These are phyloP conservation scores for Dimargaris verticillata DNA, from an alignment of 192 early-diverging fungal species.

Conservation along the genomic window DNA sequence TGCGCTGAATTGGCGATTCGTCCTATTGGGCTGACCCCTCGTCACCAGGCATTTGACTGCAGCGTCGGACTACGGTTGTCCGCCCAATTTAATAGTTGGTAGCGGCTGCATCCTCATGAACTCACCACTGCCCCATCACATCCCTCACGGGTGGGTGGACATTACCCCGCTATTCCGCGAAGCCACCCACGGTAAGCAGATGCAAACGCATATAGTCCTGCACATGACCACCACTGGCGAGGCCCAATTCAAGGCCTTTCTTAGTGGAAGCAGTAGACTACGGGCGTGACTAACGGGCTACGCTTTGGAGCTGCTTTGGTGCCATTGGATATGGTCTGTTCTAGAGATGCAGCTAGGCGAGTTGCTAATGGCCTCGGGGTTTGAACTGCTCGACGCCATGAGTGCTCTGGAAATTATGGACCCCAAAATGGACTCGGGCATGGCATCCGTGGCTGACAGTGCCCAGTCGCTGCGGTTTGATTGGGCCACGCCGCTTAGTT, in stretches of 20 bases:
- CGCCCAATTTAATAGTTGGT: too few species aligned
- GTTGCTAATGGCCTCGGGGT: neutral
- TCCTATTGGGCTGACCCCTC: too few species aligned
- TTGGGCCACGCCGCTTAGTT: neutral
- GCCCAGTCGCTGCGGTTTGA: neutral
- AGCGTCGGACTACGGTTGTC: too few species aligned
- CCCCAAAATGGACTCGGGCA: conserved; percentile 10
- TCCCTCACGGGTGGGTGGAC: too few species aligned
- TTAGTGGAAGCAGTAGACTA: neutral
- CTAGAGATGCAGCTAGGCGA: neutral
- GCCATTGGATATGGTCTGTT: neutral
- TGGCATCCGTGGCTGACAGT: neutral
- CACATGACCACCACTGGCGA: neutral
- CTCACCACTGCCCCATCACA: too few species aligned
- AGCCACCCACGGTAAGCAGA: too few species aligned
- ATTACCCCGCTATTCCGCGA: too few species aligned
- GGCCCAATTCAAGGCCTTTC: neutral
- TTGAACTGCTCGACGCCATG: conserved; percentile 11
- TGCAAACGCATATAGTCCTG: neutral
- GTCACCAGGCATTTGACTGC: too few species aligned
- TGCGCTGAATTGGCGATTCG: too few species aligned
- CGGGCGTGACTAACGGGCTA: neutral
- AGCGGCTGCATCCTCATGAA: too few species aligned
- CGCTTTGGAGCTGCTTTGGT: neutral
- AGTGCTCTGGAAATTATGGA: conserved; percentile 12